Conservation (phyloP, 805 yeast species). For the Yamadazyma takamatsuzukensis region DNA sequence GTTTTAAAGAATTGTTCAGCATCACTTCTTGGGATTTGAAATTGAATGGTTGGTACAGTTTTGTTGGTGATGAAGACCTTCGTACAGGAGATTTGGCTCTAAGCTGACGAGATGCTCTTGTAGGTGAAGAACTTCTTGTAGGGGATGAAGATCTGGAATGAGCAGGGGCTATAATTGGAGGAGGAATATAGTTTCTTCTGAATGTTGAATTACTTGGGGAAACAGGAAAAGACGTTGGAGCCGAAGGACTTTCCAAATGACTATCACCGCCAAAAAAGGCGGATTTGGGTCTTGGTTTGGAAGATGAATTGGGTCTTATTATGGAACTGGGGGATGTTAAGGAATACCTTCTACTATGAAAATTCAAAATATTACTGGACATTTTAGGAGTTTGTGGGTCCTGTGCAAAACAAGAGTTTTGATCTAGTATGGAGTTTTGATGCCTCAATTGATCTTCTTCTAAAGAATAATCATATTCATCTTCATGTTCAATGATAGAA, state of each 20-base stretch:
- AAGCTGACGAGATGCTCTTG: constrained; percentile 24
- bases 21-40: constrained; percentile 52
- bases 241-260: constrained; percentile 4
- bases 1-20: constrained; percentile 34
- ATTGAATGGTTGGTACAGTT: constrained; percentile 52
- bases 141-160: constrained; percentile 26
- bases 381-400: constrained; percentile 4
- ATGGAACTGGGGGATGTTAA: constrained; percentile 14
- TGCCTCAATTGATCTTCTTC: too few species aligned
- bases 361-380: not conserved
- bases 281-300: constrained; percentile 33
- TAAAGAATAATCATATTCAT: constrained; percentile 7
- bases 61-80: constrained; percentile 19
- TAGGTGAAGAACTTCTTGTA: constrained; percentile 23
- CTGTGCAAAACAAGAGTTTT: not conserved
- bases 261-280: constrained; percentile 29
- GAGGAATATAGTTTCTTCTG: constrained; percentile 11
- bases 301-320: constrained; percentile 8
- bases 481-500: constrained; percentile 14
- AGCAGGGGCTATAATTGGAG: constrained; percentile 14
- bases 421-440: too few species aligned
- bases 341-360: constrained; percentile 17
- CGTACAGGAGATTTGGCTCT: constrained; percentile 29
- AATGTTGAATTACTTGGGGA: not conserved
- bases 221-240: not conserved